Base-by-base conservation (phyloP, 164 flowering plant species). In the Stephania yunnanensis region DNA sequence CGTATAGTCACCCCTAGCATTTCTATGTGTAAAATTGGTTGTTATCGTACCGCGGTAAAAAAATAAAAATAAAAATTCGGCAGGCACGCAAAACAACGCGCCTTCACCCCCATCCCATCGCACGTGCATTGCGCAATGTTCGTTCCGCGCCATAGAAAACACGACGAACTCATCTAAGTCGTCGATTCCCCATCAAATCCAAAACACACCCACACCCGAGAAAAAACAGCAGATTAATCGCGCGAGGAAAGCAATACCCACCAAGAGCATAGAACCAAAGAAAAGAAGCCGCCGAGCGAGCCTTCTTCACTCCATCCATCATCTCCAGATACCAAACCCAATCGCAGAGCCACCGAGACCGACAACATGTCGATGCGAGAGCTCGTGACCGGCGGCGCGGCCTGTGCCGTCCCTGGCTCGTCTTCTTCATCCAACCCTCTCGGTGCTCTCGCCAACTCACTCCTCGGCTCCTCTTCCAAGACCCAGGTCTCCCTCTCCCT, bases 291-390 rank as follows among this genome's bases (percentile, higher is more conserved):
- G 22, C 22, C 6, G 65, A 17, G 53, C 53, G 53, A 36, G 42
- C 42, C 42, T 36, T 36, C 42, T 36, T 36, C 42, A 36, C 42
- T 36, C 25, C 25, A 25, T 25, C 25, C 0, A 25, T 25, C 25
- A 25, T 25, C 25, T 25, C 3, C 42, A 36, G 42, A 36, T 36
- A 36, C 42, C 42, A 36, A 36, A 36, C 42, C 42, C 42, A 2
- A 36, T 25, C 5, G 29, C 25, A 61, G 9, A 20, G 20, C 22
- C 66, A n/a, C 25, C 9, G 20, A 61, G 25, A 45, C 42, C 42
- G 3, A 36, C 71, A n/a, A 11, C 5, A 94, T 93, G 98, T 91
- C 98, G 88, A 86, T 89, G 97, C 82, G 99, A 69, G 98, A 93
- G 15, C 81, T 95, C 5, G 94, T 95, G 17, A 83, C 88, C 0